A percentile compares a stretch with the other conserved stretches of the same genome.
Conservation (phyloP, 2,329 filamentous ascomycete genomes). For the Apiospora sp. region DNA sequence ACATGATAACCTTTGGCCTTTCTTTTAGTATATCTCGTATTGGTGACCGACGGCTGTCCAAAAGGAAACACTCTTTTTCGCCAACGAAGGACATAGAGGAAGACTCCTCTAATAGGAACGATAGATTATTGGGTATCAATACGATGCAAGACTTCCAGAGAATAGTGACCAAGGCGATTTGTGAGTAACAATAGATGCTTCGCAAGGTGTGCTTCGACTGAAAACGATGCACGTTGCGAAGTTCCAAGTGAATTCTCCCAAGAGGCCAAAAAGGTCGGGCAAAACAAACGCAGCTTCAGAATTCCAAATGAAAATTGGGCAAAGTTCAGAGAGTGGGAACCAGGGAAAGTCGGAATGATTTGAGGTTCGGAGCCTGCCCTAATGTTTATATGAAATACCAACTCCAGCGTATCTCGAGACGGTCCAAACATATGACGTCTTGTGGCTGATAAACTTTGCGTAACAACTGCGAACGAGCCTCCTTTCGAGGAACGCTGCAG, state of each 20-base stretch:
- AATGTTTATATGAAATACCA: conserved; percentile 2
- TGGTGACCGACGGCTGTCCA: neutral
- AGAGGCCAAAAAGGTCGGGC: neutral
- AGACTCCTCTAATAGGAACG: no score
- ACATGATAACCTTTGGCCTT: neutral
- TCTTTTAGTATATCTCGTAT: neutral
- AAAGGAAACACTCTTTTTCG: neutral
- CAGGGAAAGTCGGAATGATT: neutral
- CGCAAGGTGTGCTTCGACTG: neutral
- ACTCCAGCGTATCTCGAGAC: neutral
- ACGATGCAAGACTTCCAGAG: neutral
- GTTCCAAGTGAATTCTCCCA: neutral
- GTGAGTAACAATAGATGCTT: neutral
- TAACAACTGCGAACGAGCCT: conserved; percentile 8
- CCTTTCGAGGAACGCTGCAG: neutral
- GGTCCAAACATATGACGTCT: conserved; percentile 3
- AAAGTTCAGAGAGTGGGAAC: conserved; percentile 10
- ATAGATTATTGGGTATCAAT: neutral
- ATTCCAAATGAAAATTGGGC: conserved; percentile 17
- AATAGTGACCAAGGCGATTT: neutral
- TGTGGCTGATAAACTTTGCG: neutral
- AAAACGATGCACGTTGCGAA: conserved; percentile 3
- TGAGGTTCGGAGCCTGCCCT: conserved; percentile 12
- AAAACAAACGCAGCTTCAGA: conserved; percentile 17
- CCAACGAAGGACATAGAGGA: neutral